A percentile compares a stretch with the other conserved stretches of the same genome.
Conservation (phyloP, 257 asterid genomes). For the Ilex aquifolium region DNA sequence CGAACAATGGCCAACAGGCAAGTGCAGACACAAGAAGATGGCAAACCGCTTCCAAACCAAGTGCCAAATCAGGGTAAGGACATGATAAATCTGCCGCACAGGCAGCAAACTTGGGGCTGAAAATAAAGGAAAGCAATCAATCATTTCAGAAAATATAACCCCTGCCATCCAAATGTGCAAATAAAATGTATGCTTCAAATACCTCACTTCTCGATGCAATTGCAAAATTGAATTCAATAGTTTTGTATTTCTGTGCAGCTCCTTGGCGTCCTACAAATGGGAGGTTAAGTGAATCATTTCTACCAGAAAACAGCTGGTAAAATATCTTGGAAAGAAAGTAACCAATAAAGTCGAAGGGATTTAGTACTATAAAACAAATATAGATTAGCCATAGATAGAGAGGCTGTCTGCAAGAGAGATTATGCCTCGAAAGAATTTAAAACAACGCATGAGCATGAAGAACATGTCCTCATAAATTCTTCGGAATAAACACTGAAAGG, state of each 20-base stretch:
- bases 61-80: conserved; percentile 70
- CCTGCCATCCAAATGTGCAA: conserved; percentile 7
- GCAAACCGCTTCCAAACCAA: conserved; percentile 84
- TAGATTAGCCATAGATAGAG: too few species aligned
- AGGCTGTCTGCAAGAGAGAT: too few species aligned
- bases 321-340: too few species aligned
- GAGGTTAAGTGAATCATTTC: conserved; percentile 4
- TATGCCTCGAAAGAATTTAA: too few species aligned
- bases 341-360: too few species aligned
- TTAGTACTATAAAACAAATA: too few species aligned
- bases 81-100: conserved; percentile 59
- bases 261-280: conserved; percentile 61
- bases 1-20: conserved; percentile 95
- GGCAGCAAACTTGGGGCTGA: conserved; percentile 93
- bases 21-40: conserved; percentile 85
- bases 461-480: too few species aligned
- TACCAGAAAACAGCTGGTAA: not conserved
- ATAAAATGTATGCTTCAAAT: conserved; percentile 9
- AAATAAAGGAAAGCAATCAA: conserved; percentile 24
- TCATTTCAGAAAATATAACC: conserved; percentile 5
- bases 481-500: too few species aligned
- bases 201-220: conserved; percentile 90
- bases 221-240: conserved; percentile 74
- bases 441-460: too few species aligned
- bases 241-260: conserved; percentile 94